phyloP scores from a whole-genome alignment of 2,329 filamentous ascomycete genomes.

The Rhynchosporium graminicola region DNA sequence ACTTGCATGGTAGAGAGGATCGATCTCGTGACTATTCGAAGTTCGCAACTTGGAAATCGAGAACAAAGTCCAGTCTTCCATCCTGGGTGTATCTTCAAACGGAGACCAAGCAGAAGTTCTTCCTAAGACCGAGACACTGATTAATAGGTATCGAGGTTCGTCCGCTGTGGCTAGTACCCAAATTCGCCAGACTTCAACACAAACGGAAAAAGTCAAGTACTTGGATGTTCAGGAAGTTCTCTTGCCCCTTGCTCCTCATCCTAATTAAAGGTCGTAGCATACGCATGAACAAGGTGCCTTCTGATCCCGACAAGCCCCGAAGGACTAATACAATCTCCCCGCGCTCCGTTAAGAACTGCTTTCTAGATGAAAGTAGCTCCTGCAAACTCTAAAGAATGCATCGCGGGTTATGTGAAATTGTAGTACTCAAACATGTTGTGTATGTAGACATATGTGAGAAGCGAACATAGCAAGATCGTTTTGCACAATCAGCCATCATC shows the following conservation, averaged over 20 bases:
- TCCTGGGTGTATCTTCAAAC: too few species aligned
- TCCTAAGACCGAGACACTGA: too few species aligned
- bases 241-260: slow-evolving; percentile 40
- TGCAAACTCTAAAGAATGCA: slow-evolving; percentile 75
- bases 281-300: slow-evolving; percentile 41
- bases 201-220: background rate
- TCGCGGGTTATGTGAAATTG: slow-evolving; percentile 56
- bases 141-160: too few species aligned
- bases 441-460: background rate
- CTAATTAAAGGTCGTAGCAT: slow-evolving; percentile 39
- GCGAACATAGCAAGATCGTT: slow-evolving; percentile 1
- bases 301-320: slow-evolving; percentile 37
- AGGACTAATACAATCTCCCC: slow-evolving; percentile 53
- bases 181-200: too few species aligned
- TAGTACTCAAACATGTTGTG: slow-evolving; percentile 11
- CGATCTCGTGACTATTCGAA: too few species aligned
- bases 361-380: slow-evolving; percentile 68
- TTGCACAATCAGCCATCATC: slow-evolving; percentile 3
- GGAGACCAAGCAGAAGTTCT: too few species aligned
- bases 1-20: too few species aligned
- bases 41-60: too few species aligned
- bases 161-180: too few species aligned
- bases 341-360: slow-evolving; percentile 79
- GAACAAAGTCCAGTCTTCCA: too few species aligned
- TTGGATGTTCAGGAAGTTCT: slow-evolving; percentile 40